Conservation (phyloP, 495 filamentous ascomycete species). For the Penicillium coprophilum region DNA sequence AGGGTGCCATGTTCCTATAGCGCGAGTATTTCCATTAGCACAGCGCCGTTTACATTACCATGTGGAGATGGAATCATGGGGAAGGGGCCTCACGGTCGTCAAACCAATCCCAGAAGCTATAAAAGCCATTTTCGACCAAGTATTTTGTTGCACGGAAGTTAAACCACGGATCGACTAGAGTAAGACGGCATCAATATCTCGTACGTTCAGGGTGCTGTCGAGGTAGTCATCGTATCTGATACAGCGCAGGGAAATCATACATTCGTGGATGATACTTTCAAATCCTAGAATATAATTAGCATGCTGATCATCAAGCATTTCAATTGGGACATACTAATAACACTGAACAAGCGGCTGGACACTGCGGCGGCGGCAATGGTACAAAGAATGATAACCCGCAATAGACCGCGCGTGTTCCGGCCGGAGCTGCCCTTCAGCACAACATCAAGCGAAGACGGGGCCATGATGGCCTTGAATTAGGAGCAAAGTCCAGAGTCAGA, state of each 20-base stretch:
- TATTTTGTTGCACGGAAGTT: constrained; percentile 99
- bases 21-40: constrained; percentile 25
- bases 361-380: constrained; percentile 92
- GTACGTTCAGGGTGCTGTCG: constrained; percentile 6
- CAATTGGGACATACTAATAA: constrained; percentile 72
- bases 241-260: constrained; percentile 56
- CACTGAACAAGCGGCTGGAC: constrained; percentile 93
- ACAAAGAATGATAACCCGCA: constrained; percentile 88
- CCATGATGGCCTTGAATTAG: constrained; percentile 52
- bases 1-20: constrained; percentile 92
- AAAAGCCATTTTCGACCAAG: constrained; percentile 92
- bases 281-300: constrained; percentile 62
- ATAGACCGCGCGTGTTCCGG: constrained; percentile 75
- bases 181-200: constrained; percentile 24
- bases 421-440: constrained; percentile 67
- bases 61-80: constrained; percentile 10
- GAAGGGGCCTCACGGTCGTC: constrained; percentile 74
- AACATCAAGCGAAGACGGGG: constrained; percentile 50
- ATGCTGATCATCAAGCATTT: neutral
- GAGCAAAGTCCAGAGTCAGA: constrained; percentile 33
- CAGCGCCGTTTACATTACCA: constrained; percentile 9
- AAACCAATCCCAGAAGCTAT: constrained; percentile 99
- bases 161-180: constrained; percentile 98
- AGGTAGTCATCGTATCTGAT: constrained; percentile 11
- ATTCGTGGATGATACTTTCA: constrained; percentile 99